These are phyloP conservation scores for Geotrichum ghanense DNA, from an alignment of 805 yeast genomes.

Conservation along the genomic window DNA sequence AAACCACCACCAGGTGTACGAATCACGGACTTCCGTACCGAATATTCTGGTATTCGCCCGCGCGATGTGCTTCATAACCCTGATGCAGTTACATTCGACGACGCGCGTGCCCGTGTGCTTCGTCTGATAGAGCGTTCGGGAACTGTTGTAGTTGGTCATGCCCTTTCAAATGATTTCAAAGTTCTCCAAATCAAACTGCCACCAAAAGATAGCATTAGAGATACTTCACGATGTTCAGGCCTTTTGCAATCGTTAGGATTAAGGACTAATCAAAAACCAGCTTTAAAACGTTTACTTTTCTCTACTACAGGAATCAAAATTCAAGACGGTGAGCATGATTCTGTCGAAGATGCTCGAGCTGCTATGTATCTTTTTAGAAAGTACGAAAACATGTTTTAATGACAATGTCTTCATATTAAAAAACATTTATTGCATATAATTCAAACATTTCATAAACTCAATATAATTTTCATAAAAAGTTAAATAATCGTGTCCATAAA, in stretches of 20 bases:
- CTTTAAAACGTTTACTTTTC: constrained; percentile 51
- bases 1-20: constrained; percentile 44
- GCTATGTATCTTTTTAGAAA: constrained; percentile 71
- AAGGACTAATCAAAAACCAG: constrained; percentile 42
- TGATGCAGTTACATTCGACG: constrained; percentile 38
- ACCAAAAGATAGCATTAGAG: constrained; percentile 53
- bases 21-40: constrained; percentile 86
- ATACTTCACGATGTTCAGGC: constrained; percentile 54
- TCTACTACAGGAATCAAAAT: constrained; percentile 49
- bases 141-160: constrained; percentile 63
- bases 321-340: constrained; percentile 69
- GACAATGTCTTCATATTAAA: not conserved
- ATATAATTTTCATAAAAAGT: no score
- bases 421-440: not conserved
- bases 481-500: not conserved
- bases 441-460: no score
- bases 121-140: not conserved
- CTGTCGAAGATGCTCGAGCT: constrained; percentile 84
- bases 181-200: constrained; percentile 57
- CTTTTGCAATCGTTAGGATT: constrained; percentile 53
- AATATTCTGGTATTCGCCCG: constrained; percentile 81
- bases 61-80: constrained; percentile 45
- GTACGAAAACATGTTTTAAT: constrained; percentile 31
- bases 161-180: constrained; percentile 67
- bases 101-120: constrained; percentile 25